Conservation (phyloP, 352 stramenopile genomes). For the Blastocystis sp. region DNA sequence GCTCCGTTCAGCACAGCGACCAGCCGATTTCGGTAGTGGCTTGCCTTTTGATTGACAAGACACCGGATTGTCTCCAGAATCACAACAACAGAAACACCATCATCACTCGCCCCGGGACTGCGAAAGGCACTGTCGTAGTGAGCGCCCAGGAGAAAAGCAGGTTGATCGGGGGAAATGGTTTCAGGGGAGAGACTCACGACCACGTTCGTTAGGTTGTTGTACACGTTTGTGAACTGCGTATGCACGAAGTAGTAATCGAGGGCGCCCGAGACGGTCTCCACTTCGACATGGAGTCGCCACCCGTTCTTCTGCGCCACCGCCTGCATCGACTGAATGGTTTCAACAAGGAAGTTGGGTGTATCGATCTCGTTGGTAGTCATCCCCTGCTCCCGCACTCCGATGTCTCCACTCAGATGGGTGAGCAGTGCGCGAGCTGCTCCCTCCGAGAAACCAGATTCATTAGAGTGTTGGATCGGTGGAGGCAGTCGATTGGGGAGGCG, state of each 20-base stretch:
- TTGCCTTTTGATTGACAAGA: background rate
- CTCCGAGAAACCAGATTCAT: background rate
- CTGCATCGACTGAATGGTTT: background rate
- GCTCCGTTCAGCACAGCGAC: background rate
- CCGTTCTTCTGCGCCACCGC: background rate
- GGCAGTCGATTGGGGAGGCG: background rate
- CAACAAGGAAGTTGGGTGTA: background rate
- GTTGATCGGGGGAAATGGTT: background rate
- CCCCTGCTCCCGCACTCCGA: background rate
- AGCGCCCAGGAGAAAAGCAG: background rate
- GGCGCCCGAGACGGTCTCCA: background rate
- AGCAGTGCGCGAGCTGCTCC: background rate
- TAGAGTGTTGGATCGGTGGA: background rate
- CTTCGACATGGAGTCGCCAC: background rate
- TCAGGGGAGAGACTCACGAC: background rate
- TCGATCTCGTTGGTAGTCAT: background rate
- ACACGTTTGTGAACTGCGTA: background rate
- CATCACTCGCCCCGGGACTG: background rate
- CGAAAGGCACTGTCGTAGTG: background rate
- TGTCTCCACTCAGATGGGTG: background rate
- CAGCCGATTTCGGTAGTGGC: background rate
- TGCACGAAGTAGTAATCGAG: background rate
- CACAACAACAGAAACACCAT: background rate
- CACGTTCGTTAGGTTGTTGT: background rate
- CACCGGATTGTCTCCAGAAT: background rate